Evolutionary conservation across 2,329 filamentous ascomycete species (phyloP), one percentile per base, ranked within the genome.

Genomic region (Trichoderma afroharzianum): DNA sequence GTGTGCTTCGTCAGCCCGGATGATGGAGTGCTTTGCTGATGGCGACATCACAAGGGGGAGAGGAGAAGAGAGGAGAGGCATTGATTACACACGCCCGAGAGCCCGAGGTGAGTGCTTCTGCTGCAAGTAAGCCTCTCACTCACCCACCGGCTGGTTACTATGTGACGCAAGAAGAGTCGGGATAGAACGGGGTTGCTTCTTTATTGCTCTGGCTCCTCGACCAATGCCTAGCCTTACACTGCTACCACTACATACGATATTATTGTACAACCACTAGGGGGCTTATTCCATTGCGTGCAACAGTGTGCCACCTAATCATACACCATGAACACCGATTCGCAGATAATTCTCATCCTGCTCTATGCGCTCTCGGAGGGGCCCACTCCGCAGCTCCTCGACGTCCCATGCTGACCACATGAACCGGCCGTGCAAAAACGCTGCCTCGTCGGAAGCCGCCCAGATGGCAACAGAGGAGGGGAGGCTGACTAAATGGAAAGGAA

Each of bases 381-480:
- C 73, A n/a, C 3, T 28, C 6, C 26, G n/a, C 21, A 86, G 76
- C 74, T 86, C 84, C 62, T 85, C 80, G 3, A 85, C 80, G 76
- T 87, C 85, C 85, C 84, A 87, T 47, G 84, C 83, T 14, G 80
- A 78, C 82, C 83, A 86, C 3, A 85, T 73, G 32, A 83, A 83
- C 61, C 83, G 83, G 4, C 81, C 79, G 64, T 82, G 83, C 24
- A 86, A 74, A 73, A 86, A 86, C 3, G 70, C 72, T 1, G 85
- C 83, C 73, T 86, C 82, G 2, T 80, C 75, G 24, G 79, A 81
- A 83, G 68, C 59, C 18, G 68, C 61, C 68, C 83, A 85, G 9
- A 85, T 78, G 6, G 76, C 74, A 66, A 83, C 84, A 67, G 79
- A 74, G 6, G 76, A 82, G 2, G 82, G 79, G 7, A 84, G 78